Percentiles rank a stretch among this genome's conserved stretches.
phyloP scores from a whole-genome alignment of 1,284 basidiomycete genomes.

The Moesziomyces globuligerus region DNA sequence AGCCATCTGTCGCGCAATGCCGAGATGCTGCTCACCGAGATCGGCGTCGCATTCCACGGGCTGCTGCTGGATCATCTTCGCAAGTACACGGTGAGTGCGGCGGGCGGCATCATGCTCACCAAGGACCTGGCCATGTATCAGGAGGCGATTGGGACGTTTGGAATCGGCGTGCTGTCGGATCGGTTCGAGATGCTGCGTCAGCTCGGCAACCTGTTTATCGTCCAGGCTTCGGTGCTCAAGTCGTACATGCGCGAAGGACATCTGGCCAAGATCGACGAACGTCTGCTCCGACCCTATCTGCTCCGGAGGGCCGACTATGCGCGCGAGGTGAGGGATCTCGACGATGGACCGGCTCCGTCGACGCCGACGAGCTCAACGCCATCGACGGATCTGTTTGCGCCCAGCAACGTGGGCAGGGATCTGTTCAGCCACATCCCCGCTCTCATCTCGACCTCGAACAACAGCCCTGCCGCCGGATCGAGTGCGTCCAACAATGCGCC shows the following conservation, averaged over 20 bases:
- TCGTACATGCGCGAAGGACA: conserved; percentile 66
- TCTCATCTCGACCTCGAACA: too few relatives aligned
- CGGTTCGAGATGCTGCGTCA: conserved; percentile 98
- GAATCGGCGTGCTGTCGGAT: conserved; percentile 83
- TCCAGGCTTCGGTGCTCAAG: conserved; percentile 63
- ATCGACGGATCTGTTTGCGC: conserved; percentile 17
- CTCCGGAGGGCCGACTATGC: conserved; percentile 84
- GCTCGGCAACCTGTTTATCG: conserved; percentile 87
- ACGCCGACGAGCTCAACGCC: conserved; percentile 15
- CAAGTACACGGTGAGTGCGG: conserved; percentile 95
- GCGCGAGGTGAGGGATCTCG: conserved; percentile 60
- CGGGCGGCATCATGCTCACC: conserved; percentile 96
- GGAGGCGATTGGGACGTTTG: conserved; percentile 84
- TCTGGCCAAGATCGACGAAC: conserved; percentile 83
- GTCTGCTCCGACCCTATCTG: conserved; percentile 88
- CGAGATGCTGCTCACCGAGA: conserved; percentile 89
- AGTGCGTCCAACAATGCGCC: not conserved
- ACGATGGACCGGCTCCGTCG: conserved; percentile 21
- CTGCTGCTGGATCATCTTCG: conserved; percentile 92
- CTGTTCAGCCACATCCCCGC: conserved; percentile 38
- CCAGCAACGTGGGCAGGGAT: conserved; percentile 9
- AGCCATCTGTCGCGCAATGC: conserved; percentile 74
- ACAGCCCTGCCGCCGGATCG: too few relatives aligned
- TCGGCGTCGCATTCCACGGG: conserved; percentile 93
- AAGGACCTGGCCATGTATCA: conserved; percentile 98